Conservation (phyloP, 108 stramenopile genomes). For the Skeletonema menzelii region DNA sequence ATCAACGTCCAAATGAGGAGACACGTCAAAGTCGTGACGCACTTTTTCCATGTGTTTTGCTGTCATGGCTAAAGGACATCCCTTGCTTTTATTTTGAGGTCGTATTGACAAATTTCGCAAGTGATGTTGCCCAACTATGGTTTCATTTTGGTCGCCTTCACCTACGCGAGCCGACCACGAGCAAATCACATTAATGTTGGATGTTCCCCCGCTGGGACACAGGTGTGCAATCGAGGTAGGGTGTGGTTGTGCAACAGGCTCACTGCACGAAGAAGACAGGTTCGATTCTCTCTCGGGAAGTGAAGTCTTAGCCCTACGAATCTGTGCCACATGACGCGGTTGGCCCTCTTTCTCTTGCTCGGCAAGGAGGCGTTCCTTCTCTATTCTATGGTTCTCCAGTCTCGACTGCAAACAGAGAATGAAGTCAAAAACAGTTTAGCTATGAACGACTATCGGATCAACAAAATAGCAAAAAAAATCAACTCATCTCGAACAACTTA, state of each 20-base stretch:
- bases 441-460: not conserved
- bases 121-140: conserved; percentile 63
- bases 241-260: conserved; percentile 29
- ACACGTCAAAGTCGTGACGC: conserved; percentile 58
- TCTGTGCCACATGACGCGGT: conserved; percentile 79
- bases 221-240: conserved; percentile 76
- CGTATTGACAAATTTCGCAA: conserved; percentile 57
- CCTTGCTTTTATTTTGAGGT: conserved; percentile 45
- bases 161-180: conserved; percentile 60
- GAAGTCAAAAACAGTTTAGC: not conserved
- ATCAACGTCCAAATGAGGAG: conserved; percentile 40
- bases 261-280: not conserved
- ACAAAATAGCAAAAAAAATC: not conserved
- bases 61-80: conserved; percentile 66
- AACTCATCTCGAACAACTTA: conserved; percentile 10
- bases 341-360: conserved; percentile 61
- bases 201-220: conserved; percentile 50
- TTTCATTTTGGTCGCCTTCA: conserved; percentile 13
- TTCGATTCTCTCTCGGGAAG: conserved; percentile 19
- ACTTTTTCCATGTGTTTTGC: conserved; percentile 54
- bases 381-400: conserved; percentile 25
- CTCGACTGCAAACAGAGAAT: conserved; percentile 13
- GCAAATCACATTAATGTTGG: conserved; percentile 64
- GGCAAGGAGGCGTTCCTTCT: conserved; percentile 37
- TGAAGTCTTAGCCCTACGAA: conserved; percentile 68